Percentiles rank a stretch among this genome's conserved stretches.
These are phyloP conservation scores for Nephelium lappaceum DNA, from an alignment of 345 rosid genomes.

Conservation along the genomic window DNA sequence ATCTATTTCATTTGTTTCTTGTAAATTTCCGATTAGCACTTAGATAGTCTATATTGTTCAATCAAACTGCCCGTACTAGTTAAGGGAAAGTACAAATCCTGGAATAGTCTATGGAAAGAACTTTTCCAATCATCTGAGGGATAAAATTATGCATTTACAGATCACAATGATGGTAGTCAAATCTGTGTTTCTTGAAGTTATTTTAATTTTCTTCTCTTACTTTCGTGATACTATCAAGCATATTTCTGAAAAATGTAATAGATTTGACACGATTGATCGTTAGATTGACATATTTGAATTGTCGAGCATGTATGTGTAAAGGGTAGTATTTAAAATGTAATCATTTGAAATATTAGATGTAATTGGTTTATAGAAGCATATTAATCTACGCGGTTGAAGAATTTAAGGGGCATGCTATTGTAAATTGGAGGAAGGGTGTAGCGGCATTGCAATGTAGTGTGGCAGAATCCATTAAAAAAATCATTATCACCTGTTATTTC, in stretches of 20 bases:
- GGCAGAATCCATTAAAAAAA: too few relatives aligned
- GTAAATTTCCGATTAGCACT: conserved; percentile 29
- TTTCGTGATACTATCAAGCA: too few relatives aligned
- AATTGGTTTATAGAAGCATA: too few relatives aligned
- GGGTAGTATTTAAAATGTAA: neutral
- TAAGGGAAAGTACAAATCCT: conserved; percentile 14
- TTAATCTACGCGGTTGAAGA: too few relatives aligned
- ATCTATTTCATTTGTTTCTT: conserved; percentile 32
- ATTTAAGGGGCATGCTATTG: too few relatives aligned
- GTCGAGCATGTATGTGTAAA: neutral
- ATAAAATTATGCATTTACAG: neutral
- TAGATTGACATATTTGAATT: neutral
- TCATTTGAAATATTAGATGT: neutral
- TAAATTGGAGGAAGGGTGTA: too few relatives aligned
- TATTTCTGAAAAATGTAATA: too few relatives aligned
- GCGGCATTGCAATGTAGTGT: too few relatives aligned
- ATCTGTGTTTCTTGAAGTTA: too few relatives aligned
- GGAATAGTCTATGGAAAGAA: conserved; percentile 9
- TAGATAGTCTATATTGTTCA: conserved; percentile 23
- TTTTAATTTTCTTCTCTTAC: neutral
- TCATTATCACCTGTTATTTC: too few relatives aligned
- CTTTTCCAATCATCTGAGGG: neutral
- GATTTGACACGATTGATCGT: neutral
- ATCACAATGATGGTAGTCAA: neutral
- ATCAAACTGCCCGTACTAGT: conserved; percentile 8